Percentiles rank a stretch among this genome's conserved stretches.
These are phyloP conservation scores for Vinca minor DNA, from an alignment of 257 asterid species.

Conservation along the genomic window DNA sequence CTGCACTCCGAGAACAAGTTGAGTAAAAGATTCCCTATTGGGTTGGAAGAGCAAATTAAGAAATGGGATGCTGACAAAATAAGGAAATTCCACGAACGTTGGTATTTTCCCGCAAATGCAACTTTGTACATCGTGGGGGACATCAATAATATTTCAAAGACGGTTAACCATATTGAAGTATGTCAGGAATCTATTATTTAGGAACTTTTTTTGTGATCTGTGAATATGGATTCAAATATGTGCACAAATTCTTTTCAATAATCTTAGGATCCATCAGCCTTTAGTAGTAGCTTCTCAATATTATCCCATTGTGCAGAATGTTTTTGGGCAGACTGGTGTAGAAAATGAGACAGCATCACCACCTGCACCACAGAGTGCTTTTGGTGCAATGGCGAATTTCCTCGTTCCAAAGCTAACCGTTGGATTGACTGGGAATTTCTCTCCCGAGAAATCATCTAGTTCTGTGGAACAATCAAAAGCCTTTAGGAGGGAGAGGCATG, in stretches of 20 bases:
- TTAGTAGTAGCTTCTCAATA: neutral
- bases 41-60: constrained; percentile 95
- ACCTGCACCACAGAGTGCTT: constrained; percentile 73
- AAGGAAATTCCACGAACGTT: constrained; percentile 90
- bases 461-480: constrained; percentile 56
- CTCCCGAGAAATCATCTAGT: constrained; percentile 61
- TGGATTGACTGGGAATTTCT: constrained; percentile 60
- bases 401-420: constrained; percentile 81
- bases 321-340: constrained; percentile 63
- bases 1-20: constrained; percentile 97
- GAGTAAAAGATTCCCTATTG: constrained; percentile 94
- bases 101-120: constrained; percentile 99
- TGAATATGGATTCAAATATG: neutral
- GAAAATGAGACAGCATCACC: constrained; percentile 50
- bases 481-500: constrained; percentile 71
- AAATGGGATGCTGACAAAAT: constrained; percentile 99
- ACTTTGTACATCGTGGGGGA: constrained; percentile 97
- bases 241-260: no score
- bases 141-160: constrained; percentile 66
- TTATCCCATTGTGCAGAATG: constrained; percentile 45
- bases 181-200: constrained; percentile 10
- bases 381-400: constrained; percentile 96
- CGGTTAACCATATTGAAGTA: constrained; percentile 85
- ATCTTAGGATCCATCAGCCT: neutral
- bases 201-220: neutral